Evolutionary conservation across 2,329 filamentous ascomycete genomes (phyloP).

Genomic region (Rasamsonia emersonii): DNA sequence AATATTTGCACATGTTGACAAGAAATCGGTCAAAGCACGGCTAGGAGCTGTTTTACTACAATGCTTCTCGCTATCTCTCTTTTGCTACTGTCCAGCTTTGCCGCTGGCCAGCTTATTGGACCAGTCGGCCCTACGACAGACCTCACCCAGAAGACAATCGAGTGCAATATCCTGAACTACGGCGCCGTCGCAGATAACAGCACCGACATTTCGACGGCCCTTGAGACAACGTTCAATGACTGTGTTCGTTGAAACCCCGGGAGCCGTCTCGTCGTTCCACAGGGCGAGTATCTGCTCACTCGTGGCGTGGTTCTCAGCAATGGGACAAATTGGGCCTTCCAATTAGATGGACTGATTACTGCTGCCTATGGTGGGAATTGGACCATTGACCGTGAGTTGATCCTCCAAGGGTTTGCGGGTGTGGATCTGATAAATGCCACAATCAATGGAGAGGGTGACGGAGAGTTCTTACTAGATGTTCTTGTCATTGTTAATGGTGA

Average conservation of each 20-base stretch:
- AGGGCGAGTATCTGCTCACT: conserved; percentile 20
- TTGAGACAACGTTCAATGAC: conserved; percentile 17
- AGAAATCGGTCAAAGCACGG: too few relatives aligned
- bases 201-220: conserved; percentile 23
- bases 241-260: conserved; percentile 16
- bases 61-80: too few relatives aligned
- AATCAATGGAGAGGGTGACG: conserved; percentile 26
- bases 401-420: conserved; percentile 22
- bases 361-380: conserved; percentile 21
- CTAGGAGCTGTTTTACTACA: too few relatives aligned
- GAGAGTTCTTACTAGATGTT: conserved; percentile 19
- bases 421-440: conserved; percentile 19
- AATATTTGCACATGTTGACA: too few relatives aligned
- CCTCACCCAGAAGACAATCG: conserved; percentile 17
- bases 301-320: conserved; percentile 19
- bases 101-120: conserved; percentile 12
- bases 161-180: conserved; percentile 27
- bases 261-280: conserved; percentile 19
- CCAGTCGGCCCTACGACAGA: conserved; percentile 20
- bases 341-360: conserved; percentile 25
- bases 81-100: neutral
- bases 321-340: conserved; percentile 27
- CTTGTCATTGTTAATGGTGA: conserved; percentile 24
- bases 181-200: conserved; percentile 20
- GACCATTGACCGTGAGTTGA: conserved; percentile 19